phyloP scores from a whole-genome alignment of 257 asterid genomes.

The Capsicum chinense region DNA sequence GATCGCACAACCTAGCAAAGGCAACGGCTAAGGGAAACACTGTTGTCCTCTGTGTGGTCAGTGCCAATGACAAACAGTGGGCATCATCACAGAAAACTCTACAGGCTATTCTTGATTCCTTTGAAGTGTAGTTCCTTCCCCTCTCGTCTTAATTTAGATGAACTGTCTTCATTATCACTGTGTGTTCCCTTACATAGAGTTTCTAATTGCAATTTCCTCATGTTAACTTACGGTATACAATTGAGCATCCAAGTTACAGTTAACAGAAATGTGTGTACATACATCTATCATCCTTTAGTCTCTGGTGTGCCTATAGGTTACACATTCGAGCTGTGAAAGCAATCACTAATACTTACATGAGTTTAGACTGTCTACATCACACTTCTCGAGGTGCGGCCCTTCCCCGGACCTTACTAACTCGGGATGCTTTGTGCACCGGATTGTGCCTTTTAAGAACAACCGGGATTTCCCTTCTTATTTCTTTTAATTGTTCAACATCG shows the following conservation, averaged over 20 bases:
- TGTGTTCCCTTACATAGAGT: background rate
- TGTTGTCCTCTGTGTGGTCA: conserved; percentile 84
- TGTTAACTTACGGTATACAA: background rate
- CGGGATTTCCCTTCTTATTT: background rate
- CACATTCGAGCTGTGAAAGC: too few species aligned
- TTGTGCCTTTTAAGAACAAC: background rate
- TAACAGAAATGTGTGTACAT: background rate
- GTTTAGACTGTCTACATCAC: too few species aligned
- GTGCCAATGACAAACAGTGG: conserved; percentile 95
- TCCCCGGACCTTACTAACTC: too few species aligned
- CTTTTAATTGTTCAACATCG: background rate
- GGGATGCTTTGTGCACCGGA: too few species aligned
- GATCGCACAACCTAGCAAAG: conserved; percentile 92
- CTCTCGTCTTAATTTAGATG: background rate
- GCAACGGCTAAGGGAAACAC: conserved; percentile 95
- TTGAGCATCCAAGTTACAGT: background rate
- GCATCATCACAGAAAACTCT: conserved; percentile 67
- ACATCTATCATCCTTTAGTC: background rate
- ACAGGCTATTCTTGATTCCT: conserved; percentile 84
- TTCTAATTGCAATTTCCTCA: background rate
- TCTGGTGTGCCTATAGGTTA: background rate
- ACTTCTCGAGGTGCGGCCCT: too few species aligned
- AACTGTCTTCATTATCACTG: background rate
- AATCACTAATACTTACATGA: too few species aligned
- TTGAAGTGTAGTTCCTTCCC: conserved; percentile 53